Base-by-base conservation (phyloP, 176 grass and related monocot genomes). In the Carex scoparia region DNA sequence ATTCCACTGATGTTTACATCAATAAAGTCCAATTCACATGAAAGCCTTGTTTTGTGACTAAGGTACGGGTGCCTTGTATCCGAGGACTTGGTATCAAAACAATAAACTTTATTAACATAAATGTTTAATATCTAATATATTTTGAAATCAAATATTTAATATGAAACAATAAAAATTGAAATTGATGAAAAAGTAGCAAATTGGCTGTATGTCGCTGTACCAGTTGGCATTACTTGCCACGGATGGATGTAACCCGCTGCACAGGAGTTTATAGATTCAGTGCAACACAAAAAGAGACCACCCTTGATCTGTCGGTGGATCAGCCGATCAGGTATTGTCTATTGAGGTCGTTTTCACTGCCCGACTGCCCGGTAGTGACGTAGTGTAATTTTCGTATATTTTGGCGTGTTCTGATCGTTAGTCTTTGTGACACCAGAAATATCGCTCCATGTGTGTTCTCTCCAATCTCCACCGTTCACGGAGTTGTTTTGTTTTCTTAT, bases 1-100 rank as follows among this genome's bases (percentile, higher is more conserved):
- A 83, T 68, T 51, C 81, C 38, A 83, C 62, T 65, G 0, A 31
- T 63, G 42, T 68, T 81, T 83, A 55, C 44, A 75, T 54, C 71
- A 75, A 54, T 75, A 54, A 28, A 75, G 71, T 2, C 1, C 9
- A 42, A 5, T 51, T 75, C 46, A 71, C 23, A 51, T 49, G 27
- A 72, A 73, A 5, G 44, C 32, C 13, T 35, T 35, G 64, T 23
- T 33, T 33, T 32, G 10, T 66, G 12, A 35, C 31, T 23, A 35
- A 31, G 28, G 64, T 66, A 66, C 5, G 4, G n/a, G 60, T 62
- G 60, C 5, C 0, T 62, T 62, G 8, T 7, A 62, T 16, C 58
- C 60, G 1, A 62, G 23, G 4, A 23, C 6, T 61, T 61, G 18
- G 60, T 62, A 62, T 19, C n/a, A 62, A 62, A 62, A 62, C 60